Evolutionary conservation across 805 yeast species (phyloP), one percentile per base, ranked within the genome.

Genomic region (Cyberlindnera veronae): DNA sequence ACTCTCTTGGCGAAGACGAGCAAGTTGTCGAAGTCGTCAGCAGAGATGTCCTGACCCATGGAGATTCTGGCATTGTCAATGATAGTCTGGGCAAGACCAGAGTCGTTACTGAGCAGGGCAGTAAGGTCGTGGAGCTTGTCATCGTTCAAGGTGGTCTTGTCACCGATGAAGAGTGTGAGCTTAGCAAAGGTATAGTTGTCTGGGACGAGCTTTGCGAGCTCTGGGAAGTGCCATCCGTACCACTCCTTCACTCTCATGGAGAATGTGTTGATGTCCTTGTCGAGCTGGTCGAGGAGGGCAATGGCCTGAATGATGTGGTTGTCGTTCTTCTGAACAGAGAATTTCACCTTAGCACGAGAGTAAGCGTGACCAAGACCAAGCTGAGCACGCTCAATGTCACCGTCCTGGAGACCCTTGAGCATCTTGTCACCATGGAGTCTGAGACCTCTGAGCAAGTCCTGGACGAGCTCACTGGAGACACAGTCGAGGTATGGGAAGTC

Each of bases 191-290:
- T 90, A 75, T 93, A 93, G 68, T 93, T 84, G 65, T 93, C 99
- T 72, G 95, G 95, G 71, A 93, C 99, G 60, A 93, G 81, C 71
- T 93, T 96, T 64, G 95, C 99, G 60, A 93, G 78, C 55, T 91
- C 75, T 36, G 99, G 97, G 72, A 91, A 91, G 69, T 91, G 99
- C 99, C 99, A 91, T 53, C 99, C 98, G 69, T 91, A 91, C 99
- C 99, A 91, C 72, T 91, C 99, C 72, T 91, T 93, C 67, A 90
- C 81, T 73, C 99, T 81, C 99, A 91, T 91, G 54, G 98, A 95
- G 62, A 90, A 91, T 41, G 97, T 93, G 72, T 91, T 91, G 60
- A 91, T 79, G 67, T 91, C 99, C 71, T 91, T 91, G 72, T 91
- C 99, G 55, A 91, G 77, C 62, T 91, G 97, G 62, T 91, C 99